Conservation (phyloP, 192 early-diverging fungal species). For the Linnemannia elongata region DNA sequence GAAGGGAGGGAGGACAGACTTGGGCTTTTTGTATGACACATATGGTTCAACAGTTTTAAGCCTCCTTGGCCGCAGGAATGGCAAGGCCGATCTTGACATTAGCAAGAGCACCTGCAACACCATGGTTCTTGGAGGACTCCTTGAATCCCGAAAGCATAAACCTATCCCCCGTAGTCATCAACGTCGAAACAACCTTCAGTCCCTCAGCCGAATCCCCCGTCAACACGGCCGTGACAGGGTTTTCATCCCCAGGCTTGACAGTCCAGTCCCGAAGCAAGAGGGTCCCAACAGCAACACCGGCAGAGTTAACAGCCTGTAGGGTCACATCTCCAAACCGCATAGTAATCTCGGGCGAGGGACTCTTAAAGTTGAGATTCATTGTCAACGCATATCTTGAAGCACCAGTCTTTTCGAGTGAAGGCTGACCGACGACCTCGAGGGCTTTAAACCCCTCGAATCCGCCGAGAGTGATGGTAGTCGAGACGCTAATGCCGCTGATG, state of each 20-base stretch:
- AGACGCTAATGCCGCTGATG: neutral
- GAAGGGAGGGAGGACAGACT: neutral
- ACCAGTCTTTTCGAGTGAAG: neutral
- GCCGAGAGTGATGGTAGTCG: constrained; percentile 1
- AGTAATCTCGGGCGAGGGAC: neutral
- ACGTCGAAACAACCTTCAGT: neutral
- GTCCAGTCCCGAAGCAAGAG: neutral
- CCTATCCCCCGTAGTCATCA: neutral
- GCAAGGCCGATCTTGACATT: neutral
- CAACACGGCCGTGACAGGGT: neutral
- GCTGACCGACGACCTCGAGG: neutral
- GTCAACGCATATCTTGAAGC: neutral
- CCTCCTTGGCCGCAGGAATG: neutral
- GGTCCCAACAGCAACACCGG: neutral
- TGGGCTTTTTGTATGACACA: no score
- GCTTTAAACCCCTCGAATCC: neutral
- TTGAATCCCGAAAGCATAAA: neutral
- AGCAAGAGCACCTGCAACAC: neutral
- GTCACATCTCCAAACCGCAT: constrained; percentile 5
- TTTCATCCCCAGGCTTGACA: neutral
- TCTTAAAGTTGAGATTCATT: neutral
- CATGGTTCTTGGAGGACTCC: neutral
- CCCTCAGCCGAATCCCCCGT: neutral
- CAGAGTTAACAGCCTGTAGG: neutral
- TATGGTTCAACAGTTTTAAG: neutral